Evolutionary conservation across 306 rosid species (phyloP).

Genomic region (Benincasa hispida): DNA sequence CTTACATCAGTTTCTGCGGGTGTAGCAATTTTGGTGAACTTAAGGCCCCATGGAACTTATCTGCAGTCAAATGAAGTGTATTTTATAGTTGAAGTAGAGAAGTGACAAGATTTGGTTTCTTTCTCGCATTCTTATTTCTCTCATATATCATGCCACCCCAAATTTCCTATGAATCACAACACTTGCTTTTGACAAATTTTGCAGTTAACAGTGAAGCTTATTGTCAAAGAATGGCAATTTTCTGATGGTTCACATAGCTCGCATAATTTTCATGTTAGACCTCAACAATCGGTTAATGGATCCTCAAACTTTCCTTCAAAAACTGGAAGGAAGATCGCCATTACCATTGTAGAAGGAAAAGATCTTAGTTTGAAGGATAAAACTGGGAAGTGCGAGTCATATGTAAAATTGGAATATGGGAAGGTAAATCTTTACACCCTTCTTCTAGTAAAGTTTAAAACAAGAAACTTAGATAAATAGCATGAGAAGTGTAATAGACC

Average conservation of each 20-base stretch:
- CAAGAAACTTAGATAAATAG: not conserved
- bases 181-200: constrained; percentile 7
- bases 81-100: too few relatives aligned
- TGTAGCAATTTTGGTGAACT: too few relatives aligned
- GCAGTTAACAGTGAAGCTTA: constrained; percentile 70
- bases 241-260: constrained; percentile 72
- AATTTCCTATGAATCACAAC: too few relatives aligned
- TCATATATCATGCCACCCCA: too few relatives aligned
- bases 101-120: too few relatives aligned
- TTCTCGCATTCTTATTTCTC: too few relatives aligned
- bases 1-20: too few relatives aligned
- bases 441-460: constrained; percentile 2
- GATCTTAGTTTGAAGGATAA: constrained; percentile 58
- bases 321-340: constrained; percentile 75
- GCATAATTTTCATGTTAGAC: constrained; percentile 21
- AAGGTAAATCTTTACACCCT: constrained; percentile 34
- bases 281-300: constrained; percentile 43
- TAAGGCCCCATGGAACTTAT: too few relatives aligned
- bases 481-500: not conserved
- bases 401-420: constrained; percentile 79
- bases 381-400: constrained; percentile 52
- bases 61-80: too few relatives aligned
- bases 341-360: constrained; percentile 73
- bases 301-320: constrained; percentile 48
- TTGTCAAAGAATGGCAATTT: constrained; percentile 88